phyloP scores from a whole-genome alignment of 73 alveolate genomes.

The Blepharisma japonicum region DNA sequence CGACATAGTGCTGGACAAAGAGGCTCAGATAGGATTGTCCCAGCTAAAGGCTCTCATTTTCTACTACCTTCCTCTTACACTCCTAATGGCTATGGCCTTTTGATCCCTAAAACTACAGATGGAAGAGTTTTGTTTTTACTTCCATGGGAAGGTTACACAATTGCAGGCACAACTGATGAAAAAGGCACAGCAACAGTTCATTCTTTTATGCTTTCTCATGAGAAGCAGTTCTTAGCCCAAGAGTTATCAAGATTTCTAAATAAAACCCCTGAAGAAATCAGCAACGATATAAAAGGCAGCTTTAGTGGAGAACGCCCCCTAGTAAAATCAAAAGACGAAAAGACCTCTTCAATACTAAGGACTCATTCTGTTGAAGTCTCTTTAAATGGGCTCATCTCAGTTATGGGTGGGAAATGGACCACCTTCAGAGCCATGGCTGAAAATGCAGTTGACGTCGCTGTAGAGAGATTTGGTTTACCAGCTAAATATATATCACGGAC shows the following conservation, averaged over 20 bases:
- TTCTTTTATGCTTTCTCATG: conserved; percentile 40
- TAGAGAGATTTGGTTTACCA: conserved; percentile 23
- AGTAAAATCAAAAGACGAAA: conserved; percentile 46
- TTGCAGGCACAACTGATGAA: conserved; percentile 88
- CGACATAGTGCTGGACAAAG: conserved; percentile 67
- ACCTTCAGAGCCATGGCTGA: conserved; percentile 87
- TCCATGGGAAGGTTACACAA: conserved; percentile 67
- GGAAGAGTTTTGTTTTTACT: conserved; percentile 74
- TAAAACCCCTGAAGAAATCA: conserved; percentile 29
- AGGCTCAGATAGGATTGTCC: conserved; percentile 44
- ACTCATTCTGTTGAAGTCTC: conserved; percentile 73
- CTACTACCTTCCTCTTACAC: conserved; percentile 49
- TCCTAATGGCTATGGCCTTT: conserved; percentile 51
- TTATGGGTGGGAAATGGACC: conserved; percentile 96
- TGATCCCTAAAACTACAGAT: conserved; percentile 80
- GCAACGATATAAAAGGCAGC: conserved; percentile 44
- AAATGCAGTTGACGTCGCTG: conserved; percentile 63
- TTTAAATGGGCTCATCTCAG: conserved; percentile 66
- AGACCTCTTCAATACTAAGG: conserved; percentile 58
- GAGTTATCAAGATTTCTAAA: conserved; percentile 35
- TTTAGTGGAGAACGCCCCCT: conserved; percentile 88
- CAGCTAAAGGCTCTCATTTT: conserved; percentile 85
- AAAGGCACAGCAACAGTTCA: conserved; percentile 30
- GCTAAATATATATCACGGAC: background rate
- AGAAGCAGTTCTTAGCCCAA: conserved; percentile 36